Base-by-base conservation (phyloP, 371 early-diverging fungal species). In the Conidiobolus incongruus region DNA sequence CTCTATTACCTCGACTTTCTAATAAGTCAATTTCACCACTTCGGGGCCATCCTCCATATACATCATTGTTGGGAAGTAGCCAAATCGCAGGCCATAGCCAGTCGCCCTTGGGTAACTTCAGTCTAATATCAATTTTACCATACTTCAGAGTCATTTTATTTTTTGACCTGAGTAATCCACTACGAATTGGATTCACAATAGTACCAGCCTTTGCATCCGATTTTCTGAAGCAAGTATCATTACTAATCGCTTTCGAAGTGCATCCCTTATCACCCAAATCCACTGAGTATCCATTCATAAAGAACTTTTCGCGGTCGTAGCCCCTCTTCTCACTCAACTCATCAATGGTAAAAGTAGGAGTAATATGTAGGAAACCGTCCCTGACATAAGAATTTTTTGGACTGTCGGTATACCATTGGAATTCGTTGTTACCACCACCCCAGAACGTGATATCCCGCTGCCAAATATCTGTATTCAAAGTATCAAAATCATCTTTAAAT, bases 11-110 rank as follows among this genome's bases (percentile, higher is more conserved):
- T 35, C 44, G 4, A 15, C 34, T 15, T 21, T 44, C 44, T 12
- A 44, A 3, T 7, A 44, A 4, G 15, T 44, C 44, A 20, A 44
- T 44, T 22, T 68, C 69, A 50, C 77, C 74, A 40, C 66, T 67
- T 1, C 71, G 71, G 17, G 81, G 77, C 81, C 81, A 80, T 22
- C 47, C 37, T 17, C 77, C 81, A 47, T 80, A 80, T 4, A 57
- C 56, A 31, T 65, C 59, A 48, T 72, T 47, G 34, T 58, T 68
- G n/a, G 77, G 81, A 43, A 80, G 38, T 69, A 80, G 58, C 74
- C 74, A 73, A 39, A 75, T 66, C 6, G 68, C 45, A 23, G 68
- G 72, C 75, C 75, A 79, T 33, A 75, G 46, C 70, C 72, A 74
- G 48, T 75, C 73, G n/a, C 77, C 77, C 22, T 35, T 52, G 2